phyloP scores from a whole-genome alignment of 805 yeast species.

The Alloascoidea africana region DNA sequence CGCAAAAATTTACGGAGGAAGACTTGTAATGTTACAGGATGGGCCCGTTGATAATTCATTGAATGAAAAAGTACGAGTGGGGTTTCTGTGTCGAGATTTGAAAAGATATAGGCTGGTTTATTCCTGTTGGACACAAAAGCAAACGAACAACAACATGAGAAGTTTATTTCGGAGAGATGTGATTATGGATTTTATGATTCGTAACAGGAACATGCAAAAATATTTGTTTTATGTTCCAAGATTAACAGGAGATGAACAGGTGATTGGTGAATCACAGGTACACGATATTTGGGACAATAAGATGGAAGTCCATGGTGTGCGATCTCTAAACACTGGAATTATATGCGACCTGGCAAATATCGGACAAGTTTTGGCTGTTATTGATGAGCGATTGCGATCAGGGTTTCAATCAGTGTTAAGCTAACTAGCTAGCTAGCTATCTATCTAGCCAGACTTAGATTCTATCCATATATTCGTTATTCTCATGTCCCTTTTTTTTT shows the following conservation, averaged over 20 bases:
- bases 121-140: neutral
- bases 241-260: neutral
- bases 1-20: neutral
- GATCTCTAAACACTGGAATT: neutral
- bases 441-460: no score
- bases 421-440: no score
- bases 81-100: neutral
- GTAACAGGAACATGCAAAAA: conserved; percentile 23
- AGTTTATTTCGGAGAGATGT: conserved; percentile 5
- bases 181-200: conserved; percentile 16
- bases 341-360: neutral
- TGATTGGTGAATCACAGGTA: neutral
- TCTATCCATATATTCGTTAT: no score
- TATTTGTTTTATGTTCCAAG: conserved; percentile 23
- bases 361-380: neutral
- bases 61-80: neutral
- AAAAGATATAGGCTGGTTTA: neutral
- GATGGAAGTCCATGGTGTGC: neutral
- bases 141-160: neutral
- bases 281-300: neutral
- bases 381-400: neutral
- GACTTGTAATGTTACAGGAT: neutral
- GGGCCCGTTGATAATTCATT: neutral
- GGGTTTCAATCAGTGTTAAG: neutral
- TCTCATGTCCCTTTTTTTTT: no score